Evolutionary conservation across 371 early-diverging fungal species (phyloP), one percentile per base, ranked within the genome.

Genomic region (Mortierella sp.): DNA sequence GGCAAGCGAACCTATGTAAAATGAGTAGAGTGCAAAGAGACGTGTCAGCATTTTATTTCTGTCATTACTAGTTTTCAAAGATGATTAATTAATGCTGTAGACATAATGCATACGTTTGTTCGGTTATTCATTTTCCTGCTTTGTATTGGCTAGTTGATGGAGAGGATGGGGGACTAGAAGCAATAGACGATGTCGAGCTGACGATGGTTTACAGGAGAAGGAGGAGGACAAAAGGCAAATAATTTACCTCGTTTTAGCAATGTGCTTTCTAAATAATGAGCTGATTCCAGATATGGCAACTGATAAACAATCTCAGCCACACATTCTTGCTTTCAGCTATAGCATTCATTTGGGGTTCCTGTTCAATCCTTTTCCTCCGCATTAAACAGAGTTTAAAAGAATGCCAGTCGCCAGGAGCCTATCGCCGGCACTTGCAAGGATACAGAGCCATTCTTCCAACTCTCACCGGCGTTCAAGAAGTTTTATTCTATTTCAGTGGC

Each of bases 1-100:
- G 98, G 95, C 62, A 98, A 86, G 37, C 96, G 94, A 65, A 90
- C 89, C 93, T 93, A 82, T 57, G 2, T 15, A 6, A 19, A 7
- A 45, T 1, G 49, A 37, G 40, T 10, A 37, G 31, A 29, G 26
- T 31, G 9, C n/a, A 15, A 4, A 23, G 9, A 1, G 15, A 13
- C 43, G 56, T 51, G 49, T 71, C 53, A 67, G 64, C 10, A 26
- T 15, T n/a, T 8, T 10, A 35, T 37, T 9, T 7, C 4, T 4
- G 45, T 55, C 55, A 37, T 60, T 40, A 13, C 40, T 40, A 12
- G 61, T 60, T 37, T 58, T 23, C 56, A 8, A 26, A 1, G 22
- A 10, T 55, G 19, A 51, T 19, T 51, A 28, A 22, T 23, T 23
- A 17, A 0, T 28, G 28, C n/a, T 17, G 19, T n/a, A 17, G n/a